These are phyloP conservation scores for Clausena lansium DNA, from an alignment of 345 rosid species.

Conservation along the genomic window DNA sequence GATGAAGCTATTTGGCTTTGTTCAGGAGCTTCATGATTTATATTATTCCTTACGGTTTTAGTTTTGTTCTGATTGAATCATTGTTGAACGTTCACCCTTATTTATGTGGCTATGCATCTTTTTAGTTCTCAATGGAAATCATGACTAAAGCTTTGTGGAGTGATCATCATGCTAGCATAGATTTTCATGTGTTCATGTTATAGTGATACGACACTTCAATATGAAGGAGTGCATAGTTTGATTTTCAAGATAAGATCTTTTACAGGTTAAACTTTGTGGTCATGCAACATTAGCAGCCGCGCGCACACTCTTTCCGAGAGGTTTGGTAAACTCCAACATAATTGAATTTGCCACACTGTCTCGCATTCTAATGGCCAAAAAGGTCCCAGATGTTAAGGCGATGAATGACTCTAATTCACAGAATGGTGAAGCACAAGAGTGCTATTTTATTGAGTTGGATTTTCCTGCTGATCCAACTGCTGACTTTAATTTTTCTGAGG, in stretches of 20 bases:
- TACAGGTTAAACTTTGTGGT: conserved; percentile 74
- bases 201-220: background rate
- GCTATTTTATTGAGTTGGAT: conserved; percentile 49
- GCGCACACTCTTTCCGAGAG: conserved; percentile 53
- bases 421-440: conserved; percentile 32
- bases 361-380: conserved; percentile 65
- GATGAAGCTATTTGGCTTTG: background rate
- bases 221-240: background rate
- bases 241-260: background rate
- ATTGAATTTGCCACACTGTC: conserved; percentile 71
- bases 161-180: background rate
- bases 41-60: background rate
- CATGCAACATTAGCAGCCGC: conserved; percentile 91
- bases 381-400: conserved; percentile 27
- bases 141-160: no score
- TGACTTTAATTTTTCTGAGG: conserved; percentile 36
- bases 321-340: conserved; percentile 42
- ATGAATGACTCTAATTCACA: conserved; percentile 15
- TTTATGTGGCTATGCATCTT: background rate
- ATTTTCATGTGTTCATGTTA: background rate
- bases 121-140: background rate
- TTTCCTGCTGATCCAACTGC: conserved; percentile 41
- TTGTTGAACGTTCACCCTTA: no score
- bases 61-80: no score
- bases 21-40: background rate